Conservation (phyloP, 2,329 filamentous ascomycete genomes). For the Diaporthe longicolla region DNA sequence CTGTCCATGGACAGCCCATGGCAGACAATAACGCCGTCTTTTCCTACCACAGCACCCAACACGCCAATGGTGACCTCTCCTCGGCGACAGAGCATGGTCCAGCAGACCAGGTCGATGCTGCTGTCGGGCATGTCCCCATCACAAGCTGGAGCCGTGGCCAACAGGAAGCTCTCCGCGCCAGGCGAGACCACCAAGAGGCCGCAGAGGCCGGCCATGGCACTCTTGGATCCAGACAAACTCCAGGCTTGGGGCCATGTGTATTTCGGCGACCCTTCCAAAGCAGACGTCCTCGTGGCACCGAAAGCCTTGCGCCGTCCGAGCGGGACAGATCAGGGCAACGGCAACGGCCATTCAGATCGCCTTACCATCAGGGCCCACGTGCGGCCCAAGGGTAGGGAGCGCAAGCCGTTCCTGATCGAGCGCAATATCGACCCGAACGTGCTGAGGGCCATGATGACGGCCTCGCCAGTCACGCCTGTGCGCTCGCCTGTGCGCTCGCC, state of each 20-base stretch:
- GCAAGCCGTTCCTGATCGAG: slow-evolving; percentile 63
- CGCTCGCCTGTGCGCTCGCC: slow-evolving; percentile 37
- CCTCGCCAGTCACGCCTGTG: slow-evolving; percentile 47
- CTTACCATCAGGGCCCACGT: slow-evolving; percentile 61
- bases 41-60: slow-evolving; percentile 37
- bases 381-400: slow-evolving; percentile 56
- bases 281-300: slow-evolving; percentile 62
- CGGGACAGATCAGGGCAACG: slow-evolving; percentile 42
- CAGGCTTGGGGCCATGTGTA: slow-evolving; percentile 59
- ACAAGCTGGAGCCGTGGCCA: slow-evolving; percentile 40
- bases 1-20: slow-evolving; percentile 47
- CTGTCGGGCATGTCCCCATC: slow-evolving; percentile 47
- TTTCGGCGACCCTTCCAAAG: slow-evolving; percentile 56
- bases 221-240: slow-evolving; percentile 53
- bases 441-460: slow-evolving; percentile 60
- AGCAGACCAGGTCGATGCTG: slow-evolving; percentile 51
- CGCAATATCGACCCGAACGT: slow-evolving; percentile 65
- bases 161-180: slow-evolving; percentile 48
- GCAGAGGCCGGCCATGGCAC: slow-evolving; percentile 45
- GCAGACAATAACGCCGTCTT: slow-evolving; percentile 3
- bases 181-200: slow-evolving; percentile 35
- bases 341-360: slow-evolving; percentile 42
- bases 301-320: slow-evolving; percentile 56
- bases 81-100: slow-evolving; percentile 48
- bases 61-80: slow-evolving; percentile 41